Evolutionary conservation across 257 asterid genomes (phyloP).

Genomic region (Solanum habrochaites): DNA sequence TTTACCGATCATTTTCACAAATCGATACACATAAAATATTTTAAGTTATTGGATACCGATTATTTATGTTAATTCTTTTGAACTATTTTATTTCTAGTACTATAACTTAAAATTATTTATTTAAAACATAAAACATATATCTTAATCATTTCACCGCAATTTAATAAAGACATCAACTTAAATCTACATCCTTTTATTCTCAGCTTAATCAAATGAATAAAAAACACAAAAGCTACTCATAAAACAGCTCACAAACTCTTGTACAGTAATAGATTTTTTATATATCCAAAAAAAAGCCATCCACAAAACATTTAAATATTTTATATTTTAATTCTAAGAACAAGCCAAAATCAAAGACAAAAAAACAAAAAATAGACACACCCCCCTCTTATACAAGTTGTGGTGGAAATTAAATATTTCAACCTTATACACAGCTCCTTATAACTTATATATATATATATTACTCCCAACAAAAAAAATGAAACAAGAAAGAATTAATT

Average conservation of each 20-base stretch:
- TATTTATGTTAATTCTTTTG: neutral
- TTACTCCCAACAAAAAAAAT: neutral
- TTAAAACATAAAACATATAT: neutral
- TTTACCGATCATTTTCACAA: neutral
- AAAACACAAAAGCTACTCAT: neutral
- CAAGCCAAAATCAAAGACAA: conserved; percentile 24
- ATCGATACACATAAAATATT: no score
- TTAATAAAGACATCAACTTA: neutral
- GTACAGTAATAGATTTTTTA: conserved; percentile 19
- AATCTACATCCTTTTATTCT: neutral
- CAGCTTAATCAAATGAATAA: neutral
- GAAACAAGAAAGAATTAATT: neutral
- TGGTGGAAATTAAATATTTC: conserved; percentile 36
- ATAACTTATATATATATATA: neutral
- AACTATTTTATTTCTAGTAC: neutral
- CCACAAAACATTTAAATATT: conserved; percentile 31
- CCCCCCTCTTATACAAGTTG: conserved; percentile 17
- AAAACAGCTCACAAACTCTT: conserved; percentile 50
- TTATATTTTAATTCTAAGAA: neutral
- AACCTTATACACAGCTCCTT: neutral
- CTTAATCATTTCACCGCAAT: no score
- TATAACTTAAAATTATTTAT: neutral
- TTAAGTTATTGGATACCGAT: no score
- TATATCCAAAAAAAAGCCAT: conserved; percentile 44
- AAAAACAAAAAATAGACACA: conserved; percentile 28